Evolutionary conservation across 192 early-diverging fungal genomes (phyloP).

Genomic region (Coemansia reversa): DNA sequence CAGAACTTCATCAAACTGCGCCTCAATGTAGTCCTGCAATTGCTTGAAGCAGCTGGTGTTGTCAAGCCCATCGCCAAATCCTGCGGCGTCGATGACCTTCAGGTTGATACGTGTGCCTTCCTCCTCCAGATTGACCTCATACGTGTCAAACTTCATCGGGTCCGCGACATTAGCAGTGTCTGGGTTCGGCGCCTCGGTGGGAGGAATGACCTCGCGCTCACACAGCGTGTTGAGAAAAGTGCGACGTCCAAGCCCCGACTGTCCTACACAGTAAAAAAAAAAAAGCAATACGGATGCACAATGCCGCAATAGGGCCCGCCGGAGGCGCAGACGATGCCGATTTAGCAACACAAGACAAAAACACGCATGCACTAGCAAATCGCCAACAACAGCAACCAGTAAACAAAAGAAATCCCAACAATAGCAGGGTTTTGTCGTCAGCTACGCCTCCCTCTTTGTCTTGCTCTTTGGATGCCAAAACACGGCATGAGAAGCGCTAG

Average conservation of each 20-base stretch:
- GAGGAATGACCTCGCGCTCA: conserved; percentile 73
- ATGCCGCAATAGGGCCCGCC: neutral
- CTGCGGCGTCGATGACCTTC: conserved; percentile 96
- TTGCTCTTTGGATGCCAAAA: neutral
- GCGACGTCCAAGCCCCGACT: conserved; percentile 88
- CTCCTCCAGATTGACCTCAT: conserved; percentile 92
- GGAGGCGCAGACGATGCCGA: conserved; percentile 4
- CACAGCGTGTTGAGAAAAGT: conserved; percentile 99
- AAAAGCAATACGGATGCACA: neutral
- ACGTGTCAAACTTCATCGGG: conserved; percentile 86
- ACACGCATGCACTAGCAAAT: conserved; percentile 12
- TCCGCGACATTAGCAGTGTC: conserved; percentile 78
- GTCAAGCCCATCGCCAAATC: conserved; percentile 96
- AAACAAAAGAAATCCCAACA: conserved; percentile 16
- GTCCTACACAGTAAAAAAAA: conserved; percentile 16
- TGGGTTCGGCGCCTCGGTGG: conserved; percentile 70
- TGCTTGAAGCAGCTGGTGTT: conserved; percentile 89
- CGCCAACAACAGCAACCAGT: conserved; percentile 18
- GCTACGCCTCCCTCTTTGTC: neutral
- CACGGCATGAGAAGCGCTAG: neutral
- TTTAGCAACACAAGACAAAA: conserved; percentile 1
- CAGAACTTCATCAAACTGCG: conserved; percentile 93
- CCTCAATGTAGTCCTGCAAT: conserved; percentile 92
- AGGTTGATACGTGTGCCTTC: conserved; percentile 94
- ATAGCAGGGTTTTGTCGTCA: neutral